A percentile compares a stretch with the other conserved stretches of the same genome.
Conservation (phyloP, 441 rosid genomes). For the Hura crepitans region DNA sequence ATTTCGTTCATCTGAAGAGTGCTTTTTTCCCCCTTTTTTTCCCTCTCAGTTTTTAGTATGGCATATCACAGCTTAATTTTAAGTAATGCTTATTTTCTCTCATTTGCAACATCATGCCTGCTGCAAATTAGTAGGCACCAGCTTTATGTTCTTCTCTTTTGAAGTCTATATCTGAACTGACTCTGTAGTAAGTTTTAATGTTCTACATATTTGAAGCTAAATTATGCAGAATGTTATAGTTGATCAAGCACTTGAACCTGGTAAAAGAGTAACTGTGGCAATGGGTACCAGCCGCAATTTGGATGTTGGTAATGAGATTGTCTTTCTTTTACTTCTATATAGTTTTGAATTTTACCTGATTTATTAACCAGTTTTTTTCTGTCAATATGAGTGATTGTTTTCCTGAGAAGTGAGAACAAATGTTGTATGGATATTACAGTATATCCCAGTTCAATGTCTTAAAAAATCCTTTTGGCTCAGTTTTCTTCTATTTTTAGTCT, state of each 20-base stretch:
- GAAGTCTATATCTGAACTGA: neutral
- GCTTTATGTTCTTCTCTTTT: slow-evolving; percentile 5
- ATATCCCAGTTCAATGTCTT: neutral
- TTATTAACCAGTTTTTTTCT: neutral
- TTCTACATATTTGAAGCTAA: slow-evolving; percentile 24
- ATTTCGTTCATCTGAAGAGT: neutral
- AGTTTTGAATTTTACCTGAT: slow-evolving; percentile 9
- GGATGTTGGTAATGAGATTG: slow-evolving; percentile 47
- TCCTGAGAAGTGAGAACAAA: too few relatives aligned
- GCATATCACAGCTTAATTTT: neutral
- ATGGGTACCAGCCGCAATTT: slow-evolving; percentile 71
- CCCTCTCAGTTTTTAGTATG: neutral
- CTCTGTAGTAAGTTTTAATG: slow-evolving; percentile 14
- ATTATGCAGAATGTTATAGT: slow-evolving; percentile 62
- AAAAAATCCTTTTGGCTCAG: neutral
- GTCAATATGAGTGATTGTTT: neutral
- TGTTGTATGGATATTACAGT: too few relatives aligned
- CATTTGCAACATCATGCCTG: neutral
- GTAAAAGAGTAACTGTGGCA: slow-evolving; percentile 80
- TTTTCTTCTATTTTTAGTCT: neutral
- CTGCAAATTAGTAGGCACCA: neutral
- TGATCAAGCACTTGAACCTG: slow-evolving; percentile 69
- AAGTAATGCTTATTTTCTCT: neutral
- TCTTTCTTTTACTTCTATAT: neutral
- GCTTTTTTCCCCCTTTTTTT: too few relatives aligned